A percentile compares a stretch with the other conserved stretches of the same genome.
These are phyloP conservation scores for Dendrocalamus sinicus DNA, from an alignment of 176 grass and related monocot species.

Conservation along the genomic window DNA sequence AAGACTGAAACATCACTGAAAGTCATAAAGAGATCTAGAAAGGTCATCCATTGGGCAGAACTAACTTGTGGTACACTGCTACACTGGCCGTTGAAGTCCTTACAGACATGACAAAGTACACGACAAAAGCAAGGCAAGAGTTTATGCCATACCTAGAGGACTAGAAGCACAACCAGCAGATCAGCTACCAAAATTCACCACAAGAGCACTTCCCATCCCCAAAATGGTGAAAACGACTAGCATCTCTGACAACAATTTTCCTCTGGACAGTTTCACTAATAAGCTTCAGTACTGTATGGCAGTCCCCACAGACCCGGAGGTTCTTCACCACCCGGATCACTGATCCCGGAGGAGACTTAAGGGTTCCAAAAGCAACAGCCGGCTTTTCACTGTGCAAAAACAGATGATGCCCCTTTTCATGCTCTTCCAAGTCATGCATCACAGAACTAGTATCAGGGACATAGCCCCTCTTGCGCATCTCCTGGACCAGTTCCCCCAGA, in stretches of 20 bases:
- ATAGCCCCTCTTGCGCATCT: constrained; percentile 85
- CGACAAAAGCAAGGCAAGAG: background rate
- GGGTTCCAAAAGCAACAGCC: too few species aligned
- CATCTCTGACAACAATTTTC: constrained; percentile 63
- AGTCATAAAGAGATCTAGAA: constrained; percentile 4
- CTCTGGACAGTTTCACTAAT: constrained; percentile 63
- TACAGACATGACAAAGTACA: constrained; percentile 15
- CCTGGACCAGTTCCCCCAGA: constrained; percentile 53
- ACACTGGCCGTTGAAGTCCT: background rate
- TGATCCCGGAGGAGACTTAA: constrained; percentile 63
- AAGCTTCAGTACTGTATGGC: constrained; percentile 73
- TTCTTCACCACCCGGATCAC: constrained; percentile 82
- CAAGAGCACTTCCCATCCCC: constrained; percentile 65
- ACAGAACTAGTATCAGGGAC: constrained; percentile 79
- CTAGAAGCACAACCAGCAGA: constrained; percentile 35
- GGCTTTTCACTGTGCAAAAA: constrained; percentile 89
- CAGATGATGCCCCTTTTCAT: constrained; percentile 85
- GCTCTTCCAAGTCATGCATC: constrained; percentile 95
- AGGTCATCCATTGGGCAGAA: background rate
- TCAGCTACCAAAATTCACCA: constrained; percentile 75
- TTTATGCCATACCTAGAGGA: constrained; percentile 12
- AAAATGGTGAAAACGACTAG: constrained; percentile 81
- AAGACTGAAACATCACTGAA: constrained; percentile 12
- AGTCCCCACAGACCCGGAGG: constrained; percentile 67
- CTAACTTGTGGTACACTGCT: background rate